Base-by-base conservation (phyloP, 2,329 filamentous ascomycete species). In the Colletotrichum truncatum region DNA sequence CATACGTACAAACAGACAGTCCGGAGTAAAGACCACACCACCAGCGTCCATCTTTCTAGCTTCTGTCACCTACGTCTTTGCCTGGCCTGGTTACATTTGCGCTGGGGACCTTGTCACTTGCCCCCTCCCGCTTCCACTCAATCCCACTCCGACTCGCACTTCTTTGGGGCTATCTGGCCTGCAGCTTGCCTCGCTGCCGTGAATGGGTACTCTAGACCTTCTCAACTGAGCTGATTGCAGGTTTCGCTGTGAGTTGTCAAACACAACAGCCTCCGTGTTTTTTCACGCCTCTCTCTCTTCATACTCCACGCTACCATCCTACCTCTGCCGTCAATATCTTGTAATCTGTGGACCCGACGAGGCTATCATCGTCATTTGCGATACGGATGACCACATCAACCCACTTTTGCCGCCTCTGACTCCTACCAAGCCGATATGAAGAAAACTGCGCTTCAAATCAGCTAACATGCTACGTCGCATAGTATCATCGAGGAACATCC, bases 391-490 rank as follows among this genome's bases (percentile, higher is more conserved):
- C 45, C 53, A 18, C 52, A 59, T 59, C 52, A 39, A 30, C 46
- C 32, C 53, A 52, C 32, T 23, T 28, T 6, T 23, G 16, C 14
- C 18, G 8, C 26, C 36, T 14, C 48, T 36, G 36, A 64, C 16
- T 25, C 38, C 49, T 32, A 23, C 18, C 53, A 48, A 28, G 38
- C 16, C 49, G 58, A 63, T 16, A 64, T 66, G 60, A 64, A 46
- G 60, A 14, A 34, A 36, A 34, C 39, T 43, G 45, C 25, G 12
- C 28, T 43, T 28, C 53, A 49, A 41, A 38, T 41, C 14, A 36
- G 64, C 66, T 67, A 63, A 68, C 64, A 67, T 67, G 58, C 53
- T 64, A 32, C 58, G 66, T 51, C 64, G 57, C 64, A 51, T 67
- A 68, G 66, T 58, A 25, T 46, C 51, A 23, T 30, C 34, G 21